phyloP scores from a whole-genome alignment of 2,329 filamentous ascomycete species.

The Sporothrix protearum region DNA sequence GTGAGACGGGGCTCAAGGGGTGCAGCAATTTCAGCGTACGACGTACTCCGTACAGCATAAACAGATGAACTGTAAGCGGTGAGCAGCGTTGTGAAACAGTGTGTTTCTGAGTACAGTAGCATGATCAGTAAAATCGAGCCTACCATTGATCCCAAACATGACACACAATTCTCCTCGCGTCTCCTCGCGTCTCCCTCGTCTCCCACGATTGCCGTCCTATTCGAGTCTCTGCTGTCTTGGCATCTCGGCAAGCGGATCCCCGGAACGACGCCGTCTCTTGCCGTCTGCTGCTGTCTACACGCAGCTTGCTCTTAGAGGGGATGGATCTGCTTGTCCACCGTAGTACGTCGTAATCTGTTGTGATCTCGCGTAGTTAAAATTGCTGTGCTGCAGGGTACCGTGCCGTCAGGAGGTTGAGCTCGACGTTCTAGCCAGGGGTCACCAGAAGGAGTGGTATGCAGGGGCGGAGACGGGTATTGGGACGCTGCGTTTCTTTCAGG shows the following conservation, averaged over 20 bases:
- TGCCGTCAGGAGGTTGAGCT: neutral
- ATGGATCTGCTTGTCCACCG: neutral
- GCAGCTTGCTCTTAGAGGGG: too few relatives aligned
- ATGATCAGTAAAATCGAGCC: neutral
- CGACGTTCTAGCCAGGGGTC: neutral
- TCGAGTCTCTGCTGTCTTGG: neutral
- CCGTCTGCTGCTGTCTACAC: neutral
- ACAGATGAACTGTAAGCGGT: neutral
- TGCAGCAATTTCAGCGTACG: too few relatives aligned
- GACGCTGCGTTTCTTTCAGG: neutral
- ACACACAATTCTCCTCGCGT: neutral
- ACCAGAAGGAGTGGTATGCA: neutral
- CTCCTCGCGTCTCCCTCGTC: too few relatives aligned
- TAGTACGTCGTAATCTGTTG: neutral
- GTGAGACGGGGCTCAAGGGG: neutral
- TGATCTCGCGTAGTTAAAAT: slow-evolving; percentile 1
- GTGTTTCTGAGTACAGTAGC: neutral
- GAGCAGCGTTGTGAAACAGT: neutral
- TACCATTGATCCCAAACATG: neutral
- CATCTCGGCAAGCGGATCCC: neutral
- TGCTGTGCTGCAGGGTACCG: neutral
- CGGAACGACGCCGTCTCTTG: neutral
- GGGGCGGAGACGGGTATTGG: neutral
- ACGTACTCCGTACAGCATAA: neutral
- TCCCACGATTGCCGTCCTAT: neutral